phyloP scores from a whole-genome alignment of 2,329 filamentous ascomycete genomes.

The Fonsecaea erecta region DNA sequence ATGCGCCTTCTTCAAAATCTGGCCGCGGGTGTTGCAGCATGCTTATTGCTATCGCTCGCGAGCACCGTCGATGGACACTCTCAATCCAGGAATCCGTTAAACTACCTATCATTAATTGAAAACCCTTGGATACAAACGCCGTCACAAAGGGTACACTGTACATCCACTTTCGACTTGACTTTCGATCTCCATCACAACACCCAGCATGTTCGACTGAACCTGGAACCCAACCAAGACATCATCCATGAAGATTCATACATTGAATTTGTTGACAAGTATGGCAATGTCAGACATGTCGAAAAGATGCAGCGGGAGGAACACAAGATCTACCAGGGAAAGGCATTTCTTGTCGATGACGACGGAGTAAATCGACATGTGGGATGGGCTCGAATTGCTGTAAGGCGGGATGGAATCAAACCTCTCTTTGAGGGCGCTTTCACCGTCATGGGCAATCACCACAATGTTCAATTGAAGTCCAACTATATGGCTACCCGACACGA shows the following conservation, averaged over 20 bases:
- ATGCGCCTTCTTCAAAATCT: conserved; percentile 36
- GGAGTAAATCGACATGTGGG: conserved; percentile 79
- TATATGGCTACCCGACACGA: conserved; percentile 74
- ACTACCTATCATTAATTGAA: conserved; percentile 72
- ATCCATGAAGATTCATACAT: conserved; percentile 76
- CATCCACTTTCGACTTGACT: conserved; percentile 81
- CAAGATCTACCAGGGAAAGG: conserved; percentile 80
- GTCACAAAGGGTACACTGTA: conserved; percentile 76
- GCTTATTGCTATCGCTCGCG: conserved; percentile 25
- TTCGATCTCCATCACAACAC: conserved; percentile 72
- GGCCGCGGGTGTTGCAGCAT: conserved; percentile 27
- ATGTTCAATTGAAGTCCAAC: conserved; percentile 75
- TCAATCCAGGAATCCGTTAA: conserved; percentile 74
- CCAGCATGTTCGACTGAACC: conserved; percentile 74
- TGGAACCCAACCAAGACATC: conserved; percentile 92
- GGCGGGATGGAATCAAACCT: conserved; percentile 74
- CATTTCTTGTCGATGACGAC: conserved; percentile 69
- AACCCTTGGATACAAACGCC: conserved; percentile 77
- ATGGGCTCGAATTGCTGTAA: conserved; percentile 82
- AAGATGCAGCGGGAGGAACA: conserved; percentile 73
- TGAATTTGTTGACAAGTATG: conserved; percentile 72
- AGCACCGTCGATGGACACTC: conserved; percentile 62
- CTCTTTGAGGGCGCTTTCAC: conserved; percentile 91
- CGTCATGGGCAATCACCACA: conserved; percentile 79
- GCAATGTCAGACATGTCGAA: conserved; percentile 69